Evolutionary conservation across 352 stramenopile species (phyloP).

Genomic region (Phytopythium sindhum): DNA sequence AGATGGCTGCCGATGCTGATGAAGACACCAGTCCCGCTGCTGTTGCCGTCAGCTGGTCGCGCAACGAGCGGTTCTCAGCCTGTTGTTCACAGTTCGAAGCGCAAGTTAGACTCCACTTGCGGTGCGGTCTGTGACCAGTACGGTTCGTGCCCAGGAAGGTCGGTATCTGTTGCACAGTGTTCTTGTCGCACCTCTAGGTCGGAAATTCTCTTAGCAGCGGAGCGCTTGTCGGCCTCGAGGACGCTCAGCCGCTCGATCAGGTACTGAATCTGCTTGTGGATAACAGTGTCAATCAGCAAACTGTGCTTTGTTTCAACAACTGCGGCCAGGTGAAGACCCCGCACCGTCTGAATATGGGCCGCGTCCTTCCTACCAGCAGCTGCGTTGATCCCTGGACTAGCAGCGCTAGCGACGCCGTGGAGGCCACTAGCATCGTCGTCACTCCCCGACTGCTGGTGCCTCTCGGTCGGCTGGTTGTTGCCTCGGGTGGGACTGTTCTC

Average conservation of each 20-base stretch:
- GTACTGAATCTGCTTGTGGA: conserved; percentile 42
- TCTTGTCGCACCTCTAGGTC: conserved; percentile 35
- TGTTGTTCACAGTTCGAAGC: conserved; percentile 5
- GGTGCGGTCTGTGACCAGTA: neutral
- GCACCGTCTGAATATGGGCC: conserved; percentile 42
- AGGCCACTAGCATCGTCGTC: neutral
- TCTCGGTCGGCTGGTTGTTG: neutral
- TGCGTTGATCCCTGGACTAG: conserved; percentile 3
- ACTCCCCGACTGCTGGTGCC: neutral
- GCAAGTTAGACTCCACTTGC: conserved; percentile 2
- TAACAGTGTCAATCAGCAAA: conserved; percentile 4
- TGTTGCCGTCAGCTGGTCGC: conserved; percentile 21
- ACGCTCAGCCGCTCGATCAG: conserved; percentile 47
- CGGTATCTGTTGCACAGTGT: neutral
- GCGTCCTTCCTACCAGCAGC: conserved; percentile 10
- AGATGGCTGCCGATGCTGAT: conserved; percentile 15
- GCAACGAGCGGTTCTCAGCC: conserved; percentile 38
- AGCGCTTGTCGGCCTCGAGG: conserved; percentile 42
- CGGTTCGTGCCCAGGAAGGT: neutral
- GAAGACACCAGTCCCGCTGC: neutral
- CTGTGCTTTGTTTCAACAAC: conserved; percentile 1
- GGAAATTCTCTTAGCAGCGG: conserved; percentile 27
- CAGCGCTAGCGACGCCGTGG: neutral
- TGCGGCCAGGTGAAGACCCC: neutral
- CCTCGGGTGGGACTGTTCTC: neutral